Evolutionary conservation across 495 filamentous ascomycete species (phyloP), one percentile per base, ranked within the genome.

Genomic region (Annulohypoxylon moriforme): DNA sequence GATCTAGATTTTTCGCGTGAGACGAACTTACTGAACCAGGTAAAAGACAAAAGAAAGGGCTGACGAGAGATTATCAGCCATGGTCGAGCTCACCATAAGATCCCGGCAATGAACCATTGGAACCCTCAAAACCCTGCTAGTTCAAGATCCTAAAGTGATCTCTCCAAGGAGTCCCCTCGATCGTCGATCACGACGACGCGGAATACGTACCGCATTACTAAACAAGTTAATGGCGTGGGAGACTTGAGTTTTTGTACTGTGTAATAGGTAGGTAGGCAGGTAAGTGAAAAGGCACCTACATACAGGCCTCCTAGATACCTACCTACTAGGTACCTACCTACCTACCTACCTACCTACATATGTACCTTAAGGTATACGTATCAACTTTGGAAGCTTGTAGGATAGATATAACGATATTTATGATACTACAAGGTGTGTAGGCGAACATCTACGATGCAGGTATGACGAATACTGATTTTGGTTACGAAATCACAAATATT

Each of bases 111-210:
- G 71, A 60, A 66, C 58, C 66, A 67, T 52, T 34, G 5, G 61
- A 71, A 58, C 71, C 61, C 40, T 44, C 16, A 2, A 56, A 72
- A 63, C 71, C 71, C 50, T 73, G 66, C 71, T 69, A 73, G 71
- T 50, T 27, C 18, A 16, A 52, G 71, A 73, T 73, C 57, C 71
- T 59, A 58, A 62, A 63, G 57, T 67, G 71, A 73, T 73, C 71
- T 73, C 71, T 69, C 66, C 66, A 62, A 67, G 71, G 62, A 67
- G 49, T 73, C 70, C 65, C 49, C 57, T 69, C 57, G 62, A 69
- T 73, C 66, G 71, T 69, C 71, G 71, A 73, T 73, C 66, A 69
- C 27, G 44, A 13, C 65, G 27, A n/a, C n/a, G 27, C 42, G 61
- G 62, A 53, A 66, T 66, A 55, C 47, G 61, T 59, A 73, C 70